A percentile compares a stretch with the other conserved stretches of the same genome.
These are phyloP conservation scores for Paracamarosporium sp. DNA, from an alignment of 2,329 filamentous ascomycete species.

Conservation along the genomic window DNA sequence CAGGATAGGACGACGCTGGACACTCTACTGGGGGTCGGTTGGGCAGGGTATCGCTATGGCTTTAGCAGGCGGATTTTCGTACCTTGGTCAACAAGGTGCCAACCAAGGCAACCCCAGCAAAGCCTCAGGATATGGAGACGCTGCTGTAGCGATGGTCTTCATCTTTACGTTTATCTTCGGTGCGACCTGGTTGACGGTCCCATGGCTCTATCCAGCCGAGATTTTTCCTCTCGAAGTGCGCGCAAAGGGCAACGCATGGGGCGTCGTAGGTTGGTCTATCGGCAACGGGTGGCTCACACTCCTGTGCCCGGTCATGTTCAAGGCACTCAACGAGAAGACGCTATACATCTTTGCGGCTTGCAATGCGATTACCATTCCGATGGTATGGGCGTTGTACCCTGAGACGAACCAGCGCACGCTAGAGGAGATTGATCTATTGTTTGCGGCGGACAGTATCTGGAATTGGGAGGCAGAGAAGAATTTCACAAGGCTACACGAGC, in stretches of 20 bases:
- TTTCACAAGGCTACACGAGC: slow-evolving; percentile 28
- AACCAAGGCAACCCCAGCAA: slow-evolving; percentile 54
- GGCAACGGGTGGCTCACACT: slow-evolving; percentile 70
- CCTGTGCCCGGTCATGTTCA: slow-evolving; percentile 57
- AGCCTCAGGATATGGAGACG: slow-evolving; percentile 64
- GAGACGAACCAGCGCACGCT: slow-evolving; percentile 77
- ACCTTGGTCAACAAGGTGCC: slow-evolving; percentile 58
- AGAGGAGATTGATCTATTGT: slow-evolving; percentile 77
- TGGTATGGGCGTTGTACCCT: slow-evolving; percentile 77
- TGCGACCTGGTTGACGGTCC: slow-evolving; percentile 66
- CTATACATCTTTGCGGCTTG: slow-evolving; percentile 75
- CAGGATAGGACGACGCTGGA: slow-evolving; percentile 72
- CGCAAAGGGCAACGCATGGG: slow-evolving; percentile 77
- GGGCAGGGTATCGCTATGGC: slow-evolving; percentile 73
- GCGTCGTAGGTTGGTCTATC: slow-evolving; percentile 77
- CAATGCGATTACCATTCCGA: slow-evolving; percentile 70
- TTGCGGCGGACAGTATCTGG: slow-evolving; percentile 71
- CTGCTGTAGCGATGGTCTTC: slow-evolving; percentile 75
- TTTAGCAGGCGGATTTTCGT: slow-evolving; percentile 68
- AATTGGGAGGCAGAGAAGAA: slow-evolving; percentile 60
- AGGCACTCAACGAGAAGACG: slow-evolving; percentile 71
- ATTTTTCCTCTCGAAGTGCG: slow-evolving; percentile 76
- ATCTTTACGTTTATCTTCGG: slow-evolving; percentile 71
- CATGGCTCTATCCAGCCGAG: slow-evolving; percentile 70
- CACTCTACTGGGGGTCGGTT: slow-evolving; percentile 71